These are phyloP conservation scores for Cetradonia linearis DNA, from an alignment of 495 filamentous ascomycete genomes.

Conservation along the genomic window DNA sequence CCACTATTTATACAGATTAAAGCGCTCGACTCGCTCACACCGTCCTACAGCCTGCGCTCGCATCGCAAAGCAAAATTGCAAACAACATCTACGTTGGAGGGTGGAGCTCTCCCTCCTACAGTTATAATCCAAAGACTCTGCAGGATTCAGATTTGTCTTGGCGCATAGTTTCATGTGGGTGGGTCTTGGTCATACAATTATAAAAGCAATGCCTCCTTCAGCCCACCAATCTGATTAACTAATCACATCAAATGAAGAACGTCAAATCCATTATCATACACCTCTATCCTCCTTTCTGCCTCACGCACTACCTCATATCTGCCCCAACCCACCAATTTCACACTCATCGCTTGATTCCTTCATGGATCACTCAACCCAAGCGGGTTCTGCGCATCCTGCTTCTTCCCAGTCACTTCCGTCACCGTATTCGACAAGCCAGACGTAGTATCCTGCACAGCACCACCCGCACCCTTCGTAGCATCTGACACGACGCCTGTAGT, in stretches of 20 bases:
- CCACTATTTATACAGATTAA: background rate
- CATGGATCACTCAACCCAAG: conserved; percentile 15
- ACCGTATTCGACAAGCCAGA: conserved; percentile 7
- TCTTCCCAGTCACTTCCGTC: conserved; percentile 5
- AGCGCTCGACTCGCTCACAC: background rate
- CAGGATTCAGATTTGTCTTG: background rate
- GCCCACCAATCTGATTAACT: background rate
- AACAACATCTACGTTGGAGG: background rate
- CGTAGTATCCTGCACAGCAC: conserved; percentile 6
- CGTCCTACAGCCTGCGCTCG: background rate
- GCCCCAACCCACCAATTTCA: background rate
- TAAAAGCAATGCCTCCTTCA: background rate
- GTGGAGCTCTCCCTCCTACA: background rate
- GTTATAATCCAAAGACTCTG: background rate
- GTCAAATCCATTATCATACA: background rate
- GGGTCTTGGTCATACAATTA: background rate
- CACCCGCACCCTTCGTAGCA: conserved; percentile 1
- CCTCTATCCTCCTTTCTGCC: background rate
- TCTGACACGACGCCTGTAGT: background rate
- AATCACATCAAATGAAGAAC: background rate
- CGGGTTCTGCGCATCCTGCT: conserved; percentile 15
- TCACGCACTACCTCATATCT: background rate
- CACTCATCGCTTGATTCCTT: too few species aligned
- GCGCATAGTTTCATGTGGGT: background rate
- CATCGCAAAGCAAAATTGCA: too few species aligned